A percentile compares a stretch with the other conserved stretches of the same genome.
phyloP scores from a whole-genome alignment of 768 basidiomycete species.

The Calocera cornea region DNA sequence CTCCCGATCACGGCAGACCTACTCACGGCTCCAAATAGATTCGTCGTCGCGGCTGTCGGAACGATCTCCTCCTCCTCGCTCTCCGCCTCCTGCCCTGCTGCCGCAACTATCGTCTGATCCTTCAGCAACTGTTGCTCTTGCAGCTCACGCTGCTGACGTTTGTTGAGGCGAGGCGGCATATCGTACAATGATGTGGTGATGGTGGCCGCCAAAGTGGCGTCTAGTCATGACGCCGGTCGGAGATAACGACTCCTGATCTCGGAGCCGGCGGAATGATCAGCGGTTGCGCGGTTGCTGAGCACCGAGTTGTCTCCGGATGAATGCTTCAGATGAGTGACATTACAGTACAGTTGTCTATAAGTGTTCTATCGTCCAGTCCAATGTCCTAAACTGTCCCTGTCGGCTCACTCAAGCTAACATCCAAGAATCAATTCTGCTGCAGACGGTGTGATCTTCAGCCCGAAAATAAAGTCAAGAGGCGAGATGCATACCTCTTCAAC shows the following conservation, averaged over 20 bases:
- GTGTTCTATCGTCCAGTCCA: no score
- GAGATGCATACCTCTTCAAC: neutral
- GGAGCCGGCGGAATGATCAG: no score
- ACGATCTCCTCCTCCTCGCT: conserved; percentile 8
- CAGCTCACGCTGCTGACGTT: conserved; percentile 73
- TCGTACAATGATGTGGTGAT: neutral
- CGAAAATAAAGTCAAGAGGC: neutral
- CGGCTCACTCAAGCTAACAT: no score
- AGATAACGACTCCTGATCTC: no score
- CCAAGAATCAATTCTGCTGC: no score
- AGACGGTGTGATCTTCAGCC: neutral
- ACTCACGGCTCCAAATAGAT: conserved; percentile 19
- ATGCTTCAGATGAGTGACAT: no score
- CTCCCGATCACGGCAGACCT: neutral
- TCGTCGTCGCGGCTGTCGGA: neutral
- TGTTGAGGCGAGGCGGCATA: conserved; percentile 35
- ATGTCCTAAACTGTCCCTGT: no score
- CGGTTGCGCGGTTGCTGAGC: no score
- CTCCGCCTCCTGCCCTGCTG: conserved; percentile 9
- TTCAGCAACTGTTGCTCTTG: conserved; percentile 55
- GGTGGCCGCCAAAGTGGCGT: neutral
- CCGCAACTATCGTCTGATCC: neutral
- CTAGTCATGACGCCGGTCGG: no score
- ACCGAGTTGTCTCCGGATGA: no score
- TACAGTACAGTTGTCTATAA: no score